A percentile compares a stretch with the other conserved stretches of the same genome.
phyloP scores from a whole-genome alignment of 176 grass and related monocot species.

The Avena eriantha region DNA sequence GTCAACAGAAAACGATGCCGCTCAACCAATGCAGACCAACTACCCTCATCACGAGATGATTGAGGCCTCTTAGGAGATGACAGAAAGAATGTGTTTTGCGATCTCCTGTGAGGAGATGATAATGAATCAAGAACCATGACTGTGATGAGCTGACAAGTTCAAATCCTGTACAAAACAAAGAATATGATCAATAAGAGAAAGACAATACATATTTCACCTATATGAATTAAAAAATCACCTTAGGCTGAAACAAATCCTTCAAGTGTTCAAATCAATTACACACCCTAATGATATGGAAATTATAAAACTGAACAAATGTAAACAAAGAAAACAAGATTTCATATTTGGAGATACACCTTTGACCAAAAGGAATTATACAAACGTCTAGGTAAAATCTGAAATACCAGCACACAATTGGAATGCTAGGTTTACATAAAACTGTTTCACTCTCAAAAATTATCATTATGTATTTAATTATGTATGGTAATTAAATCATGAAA shows the following conservation, averaged over 20 bases:
- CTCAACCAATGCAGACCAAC: conserved; percentile 75
- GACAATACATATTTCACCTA: neutral
- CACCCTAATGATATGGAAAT: neutral
- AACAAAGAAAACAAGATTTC: neutral
- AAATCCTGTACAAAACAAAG: conserved; percentile 51
- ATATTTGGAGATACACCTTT: neutral
- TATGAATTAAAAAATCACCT: neutral
- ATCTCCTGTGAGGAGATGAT: conserved; percentile 83
- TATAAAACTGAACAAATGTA: neutral
- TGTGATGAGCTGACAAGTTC: neutral
- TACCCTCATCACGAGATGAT: conserved; percentile 65
- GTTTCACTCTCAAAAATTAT: neutral
- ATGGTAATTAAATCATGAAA: conserved; percentile 12
- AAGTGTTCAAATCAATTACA: conserved; percentile 33
- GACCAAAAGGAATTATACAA: conserved; percentile 10
- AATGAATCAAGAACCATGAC: conserved; percentile 91
- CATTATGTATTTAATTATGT: neutral
- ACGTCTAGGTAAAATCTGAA: neutral
- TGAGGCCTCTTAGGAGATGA: conserved; percentile 61
- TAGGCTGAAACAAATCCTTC: conserved; percentile 8
- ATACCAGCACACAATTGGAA: neutral
- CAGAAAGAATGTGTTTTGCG: conserved; percentile 71
- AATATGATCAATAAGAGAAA: conserved; percentile 3
- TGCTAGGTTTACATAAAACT: conserved; percentile 12
- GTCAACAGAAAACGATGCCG: conserved; percentile 91